Base-by-base conservation (phyloP, 352 stramenopile species). In the Phytophthora europaea region DNA sequence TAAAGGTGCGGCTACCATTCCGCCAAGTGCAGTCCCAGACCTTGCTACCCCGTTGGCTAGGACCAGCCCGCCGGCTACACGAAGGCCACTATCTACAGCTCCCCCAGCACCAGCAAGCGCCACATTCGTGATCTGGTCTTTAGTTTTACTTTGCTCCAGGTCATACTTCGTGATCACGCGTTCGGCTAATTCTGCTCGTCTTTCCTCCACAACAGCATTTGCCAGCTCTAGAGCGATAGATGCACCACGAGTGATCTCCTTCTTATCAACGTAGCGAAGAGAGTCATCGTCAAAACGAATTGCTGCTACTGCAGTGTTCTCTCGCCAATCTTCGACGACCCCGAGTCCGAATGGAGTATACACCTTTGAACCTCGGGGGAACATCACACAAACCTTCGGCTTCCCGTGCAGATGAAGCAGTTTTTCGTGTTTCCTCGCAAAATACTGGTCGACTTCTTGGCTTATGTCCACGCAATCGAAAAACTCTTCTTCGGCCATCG, bases 401-500 rank as follows among this genome's bases (percentile, higher is more conserved):
- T 43, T 53, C 6, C 31, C 64, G 7, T 47, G 72, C 34, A 26
- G 58, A 31, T 76, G 53, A 9, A 31, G 50, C 59, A 76, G 48
- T 16, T 67, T 73, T 15, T 73, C 68, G 15, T 73, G 54, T 20
- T 52, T 79, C 51, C 62, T 76, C 15, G 67, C 28, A 61, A 93
- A 91, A 64, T 84, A 66, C 18, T 71, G 66, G 7, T 83, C 71
- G 8, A 94, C 80, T 10, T 86, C 73, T 51, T 93, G 77, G 22
- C 77, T 72, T 23, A 94, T 62, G 23, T 90, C 84, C 6, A 94
- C 75, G 33, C 89, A 95, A 48, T 96, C 89, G 52, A 94, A 95
- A 52, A 94, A 96, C 57, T 94, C 87, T 53, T 96, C 87, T 71
- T 96, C 89, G 0, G 76, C 88, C 56, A 93, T 82, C 13, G 83